Percentiles rank a stretch among this genome's conserved stretches.
Conservation (phyloP, 2,329 filamentous ascomycete genomes). For the Diaporthe destruens region DNA sequence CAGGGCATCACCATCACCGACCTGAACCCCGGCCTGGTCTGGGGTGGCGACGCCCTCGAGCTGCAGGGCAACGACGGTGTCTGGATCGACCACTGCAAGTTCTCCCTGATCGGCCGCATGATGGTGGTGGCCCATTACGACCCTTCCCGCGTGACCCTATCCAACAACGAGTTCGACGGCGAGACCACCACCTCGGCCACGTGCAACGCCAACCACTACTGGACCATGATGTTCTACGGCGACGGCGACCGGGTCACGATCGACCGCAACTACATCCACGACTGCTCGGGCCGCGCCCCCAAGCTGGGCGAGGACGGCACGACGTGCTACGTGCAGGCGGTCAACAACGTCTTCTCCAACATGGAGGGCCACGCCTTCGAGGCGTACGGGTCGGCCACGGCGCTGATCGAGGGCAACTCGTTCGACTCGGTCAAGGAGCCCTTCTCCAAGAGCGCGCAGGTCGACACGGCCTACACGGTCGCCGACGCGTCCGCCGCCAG, state of each 20-base stretch:
- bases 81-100: conserved; percentile 68
- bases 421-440: conserved; percentile 65
- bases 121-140: conserved; percentile 69
- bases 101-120: conserved; percentile 70
- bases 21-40: conserved; percentile 53
- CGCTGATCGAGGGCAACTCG: conserved; percentile 68
- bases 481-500: conserved; percentile 49
- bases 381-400: conserved; percentile 56
- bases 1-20: conserved; percentile 59
- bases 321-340: conserved; percentile 64
- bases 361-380: conserved; percentile 70
- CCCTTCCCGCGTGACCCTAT: conserved; percentile 68
- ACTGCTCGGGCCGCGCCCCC: conserved; percentile 67
- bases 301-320: conserved; percentile 66
- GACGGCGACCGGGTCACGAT: conserved; percentile 67
- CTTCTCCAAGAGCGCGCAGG: conserved; percentile 49
- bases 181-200: conserved; percentile 65
- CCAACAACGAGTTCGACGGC: conserved; percentile 72
- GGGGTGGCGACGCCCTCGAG: conserved; percentile 69
- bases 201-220: conserved; percentile 72
- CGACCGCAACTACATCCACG: conserved; percentile 72
- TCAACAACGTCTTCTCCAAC: conserved; percentile 72
- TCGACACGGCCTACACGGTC: conserved; percentile 43
- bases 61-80: conserved; percentile 56
- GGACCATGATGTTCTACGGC: conserved; percentile 68